Evolutionary conservation across 2,329 filamentous ascomycete genomes (phyloP).

Genomic region (Alternaria hordeiaustralica): DNA sequence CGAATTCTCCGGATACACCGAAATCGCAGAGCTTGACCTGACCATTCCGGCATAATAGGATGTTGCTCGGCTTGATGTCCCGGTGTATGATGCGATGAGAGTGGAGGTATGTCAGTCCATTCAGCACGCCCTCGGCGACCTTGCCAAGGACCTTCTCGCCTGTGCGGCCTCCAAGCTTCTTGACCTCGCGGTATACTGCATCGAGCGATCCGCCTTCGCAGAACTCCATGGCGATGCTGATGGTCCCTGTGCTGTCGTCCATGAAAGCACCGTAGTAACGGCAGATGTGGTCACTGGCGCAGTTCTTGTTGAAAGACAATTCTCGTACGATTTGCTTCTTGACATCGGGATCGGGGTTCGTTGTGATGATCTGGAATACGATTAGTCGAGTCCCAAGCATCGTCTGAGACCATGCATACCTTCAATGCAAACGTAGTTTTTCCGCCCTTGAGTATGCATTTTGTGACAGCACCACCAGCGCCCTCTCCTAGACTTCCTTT

Average conservation of each 20-base stretch:
- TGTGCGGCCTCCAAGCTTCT: constrained; percentile 90
- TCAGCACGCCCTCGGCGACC: constrained; percentile 91
- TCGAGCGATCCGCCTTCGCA: constrained; percentile 96
- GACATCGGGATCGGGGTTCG: constrained; percentile 95
- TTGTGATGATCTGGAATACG: constrained; percentile 78
- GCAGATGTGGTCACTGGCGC: constrained; percentile 94
- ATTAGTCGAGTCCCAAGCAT: constrained; percentile 14
- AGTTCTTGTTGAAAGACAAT: constrained; percentile 96
- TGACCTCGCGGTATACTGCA: constrained; percentile 96
- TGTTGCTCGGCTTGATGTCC: constrained; percentile 98
- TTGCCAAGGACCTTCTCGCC: constrained; percentile 98
- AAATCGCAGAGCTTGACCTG: constrained; percentile 99
- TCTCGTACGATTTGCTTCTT: constrained; percentile 98
- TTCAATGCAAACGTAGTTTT: constrained; percentile 97
- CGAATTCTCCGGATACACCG: constrained; percentile 95
- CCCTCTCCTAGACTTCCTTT: constrained; percentile 91
- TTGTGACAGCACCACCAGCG: constrained; percentile 92
- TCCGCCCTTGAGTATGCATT: constrained; percentile 85
- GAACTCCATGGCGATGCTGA: constrained; percentile 99
- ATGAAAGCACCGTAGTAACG: constrained; percentile 97
- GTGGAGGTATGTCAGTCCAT: constrained; percentile 93
- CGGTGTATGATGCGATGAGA: constrained; percentile 96
- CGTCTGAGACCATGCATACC: constrained; percentile 57
- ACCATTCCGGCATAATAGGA: constrained; percentile 83
- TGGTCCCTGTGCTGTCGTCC: constrained; percentile 93